A percentile compares a stretch with the other conserved stretches of the same genome.
Evolutionary conservation across 805 yeast genomes (phyloP).

Genomic region (Ogataea trehaloabstinens): DNA sequence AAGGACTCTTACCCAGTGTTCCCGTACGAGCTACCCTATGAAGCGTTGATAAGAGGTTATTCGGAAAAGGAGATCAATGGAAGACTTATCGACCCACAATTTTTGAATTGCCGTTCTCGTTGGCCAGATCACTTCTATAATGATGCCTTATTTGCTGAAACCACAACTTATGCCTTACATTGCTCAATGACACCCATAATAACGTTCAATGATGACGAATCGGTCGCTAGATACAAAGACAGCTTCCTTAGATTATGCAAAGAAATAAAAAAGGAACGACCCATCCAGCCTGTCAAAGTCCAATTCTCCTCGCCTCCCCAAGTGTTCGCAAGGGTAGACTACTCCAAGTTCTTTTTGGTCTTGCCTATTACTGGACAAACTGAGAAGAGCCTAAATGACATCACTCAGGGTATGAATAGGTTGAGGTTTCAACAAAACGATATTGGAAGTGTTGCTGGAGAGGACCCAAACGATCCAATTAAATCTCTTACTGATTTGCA

Average conservation of each 20-base stretch:
- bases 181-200: slow-evolving; percentile 28
- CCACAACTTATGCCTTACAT: slow-evolving; percentile 17
- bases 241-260: slow-evolving; percentile 9
- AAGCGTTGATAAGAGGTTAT: slow-evolving; percentile 22
- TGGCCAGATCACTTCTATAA: slow-evolving; percentile 26
- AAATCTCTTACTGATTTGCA: slow-evolving; percentile 14
- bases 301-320: slow-evolving; percentile 6
- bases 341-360: slow-evolving; percentile 14
- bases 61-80: slow-evolving; percentile 13
- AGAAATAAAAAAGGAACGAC: slow-evolving; percentile 6
- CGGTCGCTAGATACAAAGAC: slow-evolving; percentile 11
- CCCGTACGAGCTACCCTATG: slow-evolving; percentile 25
- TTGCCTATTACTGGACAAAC: slow-evolving; percentile 7
- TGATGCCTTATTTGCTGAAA: slow-evolving; percentile 11
- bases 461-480: slow-evolving; percentile 12
- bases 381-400: slow-evolving; percentile 3
- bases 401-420: slow-evolving; percentile 4
- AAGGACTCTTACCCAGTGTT: slow-evolving; percentile 7
- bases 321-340: slow-evolving; percentile 15
- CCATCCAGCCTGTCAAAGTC: slow-evolving; percentile 5
- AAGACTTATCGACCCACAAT: slow-evolving; percentile 19
- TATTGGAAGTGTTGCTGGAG: slow-evolving; percentile 20
- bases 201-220: slow-evolving; percentile 11
- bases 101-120: slow-evolving; percentile 10
- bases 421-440: slow-evolving; percentile 14